phyloP scores from a whole-genome alignment of 2,329 filamentous ascomycete genomes.

The Colletotrichum endophyticum region DNA sequence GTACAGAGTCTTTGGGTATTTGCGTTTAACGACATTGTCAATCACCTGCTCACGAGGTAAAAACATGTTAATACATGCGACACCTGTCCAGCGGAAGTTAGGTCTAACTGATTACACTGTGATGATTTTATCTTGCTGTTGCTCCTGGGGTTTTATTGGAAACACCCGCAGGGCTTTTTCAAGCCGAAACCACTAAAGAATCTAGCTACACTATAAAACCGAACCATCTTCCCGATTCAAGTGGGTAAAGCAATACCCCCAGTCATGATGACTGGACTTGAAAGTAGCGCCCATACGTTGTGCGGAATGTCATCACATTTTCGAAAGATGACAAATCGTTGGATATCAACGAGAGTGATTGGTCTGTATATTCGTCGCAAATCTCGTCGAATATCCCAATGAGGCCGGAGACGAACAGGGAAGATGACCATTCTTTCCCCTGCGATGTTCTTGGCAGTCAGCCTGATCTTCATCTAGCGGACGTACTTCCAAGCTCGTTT shows the following conservation, averaged over 20 bases:
- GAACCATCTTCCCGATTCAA: too few relatives aligned
- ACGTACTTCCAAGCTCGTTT: rapidly evolving
- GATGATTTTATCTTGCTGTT: rapidly evolving
- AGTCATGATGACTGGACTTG: too few relatives aligned
- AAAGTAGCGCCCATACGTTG: rapidly evolving
- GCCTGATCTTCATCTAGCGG: background rate
- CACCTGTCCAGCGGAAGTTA: rapidly evolving
- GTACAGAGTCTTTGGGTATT: rapidly evolving
- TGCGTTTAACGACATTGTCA: rapidly evolving
- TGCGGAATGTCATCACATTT: rapidly evolving
- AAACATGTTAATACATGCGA: rapidly evolving
- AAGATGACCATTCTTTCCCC: too few relatives aligned
- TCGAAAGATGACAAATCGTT: background rate
- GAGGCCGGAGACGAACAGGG: background rate
- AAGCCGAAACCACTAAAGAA: too few relatives aligned
- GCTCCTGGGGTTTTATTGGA: too few relatives aligned
- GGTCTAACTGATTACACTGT: too few relatives aligned
- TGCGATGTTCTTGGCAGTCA: background rate
- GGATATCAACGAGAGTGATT: background rate
- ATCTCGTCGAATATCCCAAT: background rate
- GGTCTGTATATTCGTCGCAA: background rate
- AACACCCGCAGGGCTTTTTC: too few relatives aligned
- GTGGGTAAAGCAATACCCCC: too few relatives aligned
- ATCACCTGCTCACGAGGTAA: rapidly evolving
- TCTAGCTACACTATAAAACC: rapidly evolving